Base-by-base conservation (phyloP, 2,329 filamentous ascomycete species). In the Colletotrichum sansevieriae region DNA sequence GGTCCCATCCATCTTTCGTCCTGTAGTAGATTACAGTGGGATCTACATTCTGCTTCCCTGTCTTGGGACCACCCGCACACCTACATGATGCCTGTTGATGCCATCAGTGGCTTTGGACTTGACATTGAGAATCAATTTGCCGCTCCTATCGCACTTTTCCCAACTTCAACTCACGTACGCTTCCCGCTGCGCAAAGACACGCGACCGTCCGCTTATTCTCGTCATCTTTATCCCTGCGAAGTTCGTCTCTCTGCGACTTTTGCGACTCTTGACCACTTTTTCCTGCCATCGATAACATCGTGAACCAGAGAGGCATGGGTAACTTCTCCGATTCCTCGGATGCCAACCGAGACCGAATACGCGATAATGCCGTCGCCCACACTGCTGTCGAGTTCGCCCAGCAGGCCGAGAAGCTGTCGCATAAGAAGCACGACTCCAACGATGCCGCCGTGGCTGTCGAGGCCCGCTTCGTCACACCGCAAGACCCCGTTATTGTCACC, bases 401-500 rank as follows among this genome's bases (percentile, higher is more conserved):
- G 7, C 91, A 93, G 75, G 85, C 90, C 8, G 83, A 86, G 74
- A 88, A 86, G 72, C 79, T 89, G 10, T 86, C 86, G 0, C 79
- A 82, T 49, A 77, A 81, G 41, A 76, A 77, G 3, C 65, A 65
- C 18, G 56, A 58, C 9, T 71, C 75, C 43, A 72, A 69, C 46
- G 77, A 73, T 66, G 74, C 56, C 66, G 79, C 58, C 4, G 83
- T 88, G 13, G 90, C 90, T 1, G 81, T 90, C 56, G 83, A 90
- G 74, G 91, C 91, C 35, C 85, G 79, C n/a, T 89, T 86, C 70
- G 80, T 91, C 37, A 95, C 92, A 0, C 86, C 90, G 0, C 88
- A 91, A 56, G 92, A 95, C 76, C 88, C 91, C 0, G 88, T 94
- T 15, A 87, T 95, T 52, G 82, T 90, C 61, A 93, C 91, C 1